Base-by-base conservation (phyloP, 495 filamentous ascomycete species). In the Penicillium robsamsonii region DNA sequence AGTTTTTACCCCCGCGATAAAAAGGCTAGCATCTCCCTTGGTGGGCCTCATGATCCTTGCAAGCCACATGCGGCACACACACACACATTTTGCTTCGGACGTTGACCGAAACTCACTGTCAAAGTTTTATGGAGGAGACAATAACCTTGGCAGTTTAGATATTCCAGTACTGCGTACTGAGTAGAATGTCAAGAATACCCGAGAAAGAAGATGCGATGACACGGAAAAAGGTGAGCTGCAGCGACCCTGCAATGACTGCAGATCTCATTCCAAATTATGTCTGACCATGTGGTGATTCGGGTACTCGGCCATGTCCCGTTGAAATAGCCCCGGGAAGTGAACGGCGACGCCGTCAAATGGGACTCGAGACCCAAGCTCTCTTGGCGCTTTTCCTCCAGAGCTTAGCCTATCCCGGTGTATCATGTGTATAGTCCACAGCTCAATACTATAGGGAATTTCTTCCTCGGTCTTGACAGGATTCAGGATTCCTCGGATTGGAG, bases 281-380 rank as follows among this genome's bases (percentile, higher is more conserved):
- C 6, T 6, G 35, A 38, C 15, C 35, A 38, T 17, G 35, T 17
- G 35, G 15, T 38, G 30, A 33, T 33, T n/a, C 15, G n/a, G 35
- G 2, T 2, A 38, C 35, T 38, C 35, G 35, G 35, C 3, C 35
- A 38, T 17, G 35, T n/a, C n/a, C 35, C 35, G 7, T 8, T 33
- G 9, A 41, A 18, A 41, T 1, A 41, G 1, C 38, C 15, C 38
- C n/a, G 38, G 8, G 11, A 41, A 17, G 17, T n/a, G 27, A 15
- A 56, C 29, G 65, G 59, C 59, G 51, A 46, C 9, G 30, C 41
- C 50, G 41, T 62, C 64, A 46, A 67, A 67, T 65, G 15, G 20
- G 20, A 27, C 7, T 41, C 53, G 52, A 54, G 59, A 65, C 53
- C 56, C 62, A 67, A 67, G 65, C 65, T 67, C 59, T 30, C 65